Conservation (phyloP, 257 asterid species). For the Nicotiana attenuata region DNA sequence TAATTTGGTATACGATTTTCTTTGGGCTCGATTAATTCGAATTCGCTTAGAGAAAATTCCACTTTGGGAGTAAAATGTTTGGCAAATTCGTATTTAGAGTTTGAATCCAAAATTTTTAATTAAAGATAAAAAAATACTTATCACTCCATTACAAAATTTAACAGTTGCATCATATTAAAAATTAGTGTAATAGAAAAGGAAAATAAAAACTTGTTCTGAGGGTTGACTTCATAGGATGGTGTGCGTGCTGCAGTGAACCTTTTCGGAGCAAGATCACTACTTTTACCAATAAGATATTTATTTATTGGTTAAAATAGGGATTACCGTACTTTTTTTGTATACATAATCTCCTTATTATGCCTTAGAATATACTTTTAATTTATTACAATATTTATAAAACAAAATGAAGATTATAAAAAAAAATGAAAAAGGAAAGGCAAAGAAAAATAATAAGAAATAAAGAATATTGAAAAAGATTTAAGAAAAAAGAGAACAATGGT, state of each 20-base stretch:
- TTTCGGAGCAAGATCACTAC: not conserved
- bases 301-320: not conserved
- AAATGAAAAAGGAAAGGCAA: too few species aligned
- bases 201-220: slow-evolving; percentile 19
- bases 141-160: too few species aligned
- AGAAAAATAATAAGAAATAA: too few species aligned
- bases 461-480: too few species aligned
- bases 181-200: slow-evolving; percentile 6
- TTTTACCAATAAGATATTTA: slow-evolving; percentile 6
- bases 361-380: not conserved
- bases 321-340: not conserved
- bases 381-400: not conserved
- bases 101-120: too few species aligned
- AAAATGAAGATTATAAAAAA: not conserved
- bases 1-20: too few species aligned
- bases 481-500: not conserved
- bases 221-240: slow-evolving; percentile 62
- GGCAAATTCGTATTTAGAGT: too few species aligned
- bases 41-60: too few species aligned
- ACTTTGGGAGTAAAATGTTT: too few species aligned
- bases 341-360: not conserved
- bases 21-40: too few species aligned
- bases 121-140: too few species aligned
- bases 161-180: not conserved
- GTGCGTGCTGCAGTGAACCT: slow-evolving; percentile 29